These are phyloP conservation scores for Triangularia setosa DNA, from an alignment of 2,329 filamentous ascomycete species.

Conservation along the genomic window DNA sequence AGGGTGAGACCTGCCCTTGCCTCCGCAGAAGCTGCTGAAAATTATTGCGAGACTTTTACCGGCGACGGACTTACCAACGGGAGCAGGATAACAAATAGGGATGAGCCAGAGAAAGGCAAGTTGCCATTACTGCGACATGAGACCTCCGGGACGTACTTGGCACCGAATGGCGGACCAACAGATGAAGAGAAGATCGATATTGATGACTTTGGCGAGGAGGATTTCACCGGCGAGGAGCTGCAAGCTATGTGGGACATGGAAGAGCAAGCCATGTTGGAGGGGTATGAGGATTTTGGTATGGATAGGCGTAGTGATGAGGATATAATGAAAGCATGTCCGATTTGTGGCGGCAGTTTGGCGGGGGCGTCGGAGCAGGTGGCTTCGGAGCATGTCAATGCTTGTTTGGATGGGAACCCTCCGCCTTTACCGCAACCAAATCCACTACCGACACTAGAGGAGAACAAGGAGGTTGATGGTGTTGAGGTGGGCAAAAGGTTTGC, in stretches of 20 bases:
- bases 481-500: constrained; percentile 57
- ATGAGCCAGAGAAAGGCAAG: not conserved
- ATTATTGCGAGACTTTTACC: not conserved
- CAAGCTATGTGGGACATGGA: constrained; percentile 68
- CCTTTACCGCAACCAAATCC: constrained; percentile 42
- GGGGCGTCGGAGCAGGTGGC: constrained; percentile 63
- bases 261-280: constrained; percentile 66
- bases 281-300: constrained; percentile 46
- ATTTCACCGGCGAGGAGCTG: constrained; percentile 60
- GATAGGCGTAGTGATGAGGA: constrained; percentile 30
- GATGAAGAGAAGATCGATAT: constrained; percentile 31
- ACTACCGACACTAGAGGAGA: constrained; percentile 11
- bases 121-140: constrained; percentile 15
- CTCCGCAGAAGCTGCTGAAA: not conserved
- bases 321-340: constrained; percentile 58
- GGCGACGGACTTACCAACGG: constrained; percentile 19
- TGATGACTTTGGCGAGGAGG: constrained; percentile 32
- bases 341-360: constrained; percentile 65
- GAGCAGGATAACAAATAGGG: constrained; percentile 9
- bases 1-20: constrained; percentile 19
- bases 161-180: not conserved
- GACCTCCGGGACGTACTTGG: constrained; percentile 16
- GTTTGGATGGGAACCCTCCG: constrained; percentile 76
- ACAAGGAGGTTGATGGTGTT: constrained; percentile 33
- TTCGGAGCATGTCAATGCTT: constrained; percentile 85